Evolutionary conservation across 2,329 filamentous ascomycete species (phyloP).

Genomic region (Ophiognomonia clavigignenti-juglandacearum): DNA sequence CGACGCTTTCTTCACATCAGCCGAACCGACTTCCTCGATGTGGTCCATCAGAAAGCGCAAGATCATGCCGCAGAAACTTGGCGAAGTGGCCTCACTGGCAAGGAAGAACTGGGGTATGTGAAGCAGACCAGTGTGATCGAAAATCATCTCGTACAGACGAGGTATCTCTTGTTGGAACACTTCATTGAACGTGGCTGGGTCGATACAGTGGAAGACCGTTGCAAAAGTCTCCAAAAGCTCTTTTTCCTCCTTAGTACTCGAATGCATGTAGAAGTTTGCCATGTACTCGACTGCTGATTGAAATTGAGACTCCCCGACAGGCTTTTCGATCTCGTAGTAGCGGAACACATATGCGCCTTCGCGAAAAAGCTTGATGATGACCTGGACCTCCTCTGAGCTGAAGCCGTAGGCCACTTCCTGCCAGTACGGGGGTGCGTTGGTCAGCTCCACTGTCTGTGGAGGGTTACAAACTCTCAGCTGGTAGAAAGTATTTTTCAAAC

Average conservation of each 20-base stretch:
- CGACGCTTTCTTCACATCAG: conserved; percentile 86
- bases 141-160: conserved; percentile 94
- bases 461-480: conserved; percentile 89
- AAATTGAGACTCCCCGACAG: conserved; percentile 65
- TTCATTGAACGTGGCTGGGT: conserved; percentile 97
- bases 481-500: conserved; percentile 94
- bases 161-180: conserved; percentile 98
- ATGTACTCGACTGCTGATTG: conserved; percentile 85
- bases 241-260: conserved; percentile 93
- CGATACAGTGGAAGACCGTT: conserved; percentile 96
- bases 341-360: conserved; percentile 95
- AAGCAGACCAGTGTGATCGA: conserved; percentile 88
- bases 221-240: conserved; percentile 96
- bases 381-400: conserved; percentile 92
- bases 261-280: conserved; percentile 91
- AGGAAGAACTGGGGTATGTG: conserved; percentile 98
- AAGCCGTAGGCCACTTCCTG: conserved; percentile 94
- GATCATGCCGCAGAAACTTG: conserved; percentile 97
- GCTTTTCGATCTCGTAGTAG: conserved; percentile 90
- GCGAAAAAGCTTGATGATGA: conserved; percentile 94
- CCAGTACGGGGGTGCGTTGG: conserved; percentile 84
- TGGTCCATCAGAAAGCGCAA: conserved; percentile 95
- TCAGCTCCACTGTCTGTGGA: conserved; percentile 63
- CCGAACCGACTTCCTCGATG: conserved; percentile 89
- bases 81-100: conserved; percentile 96